phyloP scores from a whole-genome alignment of 164 flowering plant species.

The Vitis labrusca region DNA sequence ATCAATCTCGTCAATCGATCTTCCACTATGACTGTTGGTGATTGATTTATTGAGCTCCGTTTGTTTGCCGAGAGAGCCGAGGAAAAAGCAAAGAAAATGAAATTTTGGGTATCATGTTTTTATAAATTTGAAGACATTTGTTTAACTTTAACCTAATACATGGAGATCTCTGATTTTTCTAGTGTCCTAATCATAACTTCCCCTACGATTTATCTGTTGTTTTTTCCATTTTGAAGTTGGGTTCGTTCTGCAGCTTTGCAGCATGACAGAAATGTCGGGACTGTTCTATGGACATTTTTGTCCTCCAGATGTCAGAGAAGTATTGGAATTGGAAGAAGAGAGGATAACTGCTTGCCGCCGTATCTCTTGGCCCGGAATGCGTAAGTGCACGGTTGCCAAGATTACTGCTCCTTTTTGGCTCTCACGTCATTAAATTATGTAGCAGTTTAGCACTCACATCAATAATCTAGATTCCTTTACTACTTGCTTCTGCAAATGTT shows the following conservation, averaged over 20 bases:
- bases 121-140: too few relatives aligned
- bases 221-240: too few relatives aligned
- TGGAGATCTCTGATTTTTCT: too few relatives aligned
- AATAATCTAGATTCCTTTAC: not conserved
- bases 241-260: conserved; percentile 29
- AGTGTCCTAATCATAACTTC: too few relatives aligned
- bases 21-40: not conserved
- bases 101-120: too few relatives aligned
- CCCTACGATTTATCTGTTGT: too few relatives aligned
- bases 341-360: conserved; percentile 17
- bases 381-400: conserved; percentile 25
- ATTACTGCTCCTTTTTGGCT: not conserved
- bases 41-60: too few relatives aligned
- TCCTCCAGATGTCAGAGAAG: conserved; percentile 9
- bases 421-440: not conserved
- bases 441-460: not conserved
- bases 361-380: conserved; percentile 18
- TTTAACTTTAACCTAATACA: too few relatives aligned
- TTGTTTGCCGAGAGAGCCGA: not conserved
- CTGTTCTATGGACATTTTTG: conserved; percentile 10
- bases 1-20: too few relatives aligned
- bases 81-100: too few relatives aligned
- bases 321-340: conserved; percentile 14
- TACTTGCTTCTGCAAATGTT: not conserved
- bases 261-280: conserved; percentile 8